Percentiles rank a stretch among this genome's conserved stretches.
Conservation (phyloP, 306 rosid species). For the Leucaena leucocephala region DNA sequence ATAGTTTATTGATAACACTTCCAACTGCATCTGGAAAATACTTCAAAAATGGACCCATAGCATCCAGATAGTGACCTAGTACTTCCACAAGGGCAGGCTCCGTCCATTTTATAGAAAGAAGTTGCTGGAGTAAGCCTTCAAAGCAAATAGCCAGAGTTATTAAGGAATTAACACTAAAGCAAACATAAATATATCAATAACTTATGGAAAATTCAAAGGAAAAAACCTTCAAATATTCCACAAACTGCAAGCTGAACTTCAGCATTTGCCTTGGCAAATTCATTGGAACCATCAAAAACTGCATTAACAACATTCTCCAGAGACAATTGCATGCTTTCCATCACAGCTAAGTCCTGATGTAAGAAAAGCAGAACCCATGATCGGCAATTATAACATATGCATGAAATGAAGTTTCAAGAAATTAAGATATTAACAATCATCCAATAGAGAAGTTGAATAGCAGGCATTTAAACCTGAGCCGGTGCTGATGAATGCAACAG, state of each 20-base stretch:
- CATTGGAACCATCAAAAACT: conserved; percentile 77
- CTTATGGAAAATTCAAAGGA: conserved; percentile 32
- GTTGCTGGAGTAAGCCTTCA: conserved; percentile 84
- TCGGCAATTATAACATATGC: conserved; percentile 22
- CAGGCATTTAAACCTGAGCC: conserved; percentile 64
- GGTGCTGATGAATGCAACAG: conserved; percentile 61
- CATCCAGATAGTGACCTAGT: conserved; percentile 87
- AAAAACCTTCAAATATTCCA: conserved; percentile 81
- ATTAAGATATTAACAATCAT: conserved; percentile 36
- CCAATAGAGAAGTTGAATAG: conserved; percentile 11
- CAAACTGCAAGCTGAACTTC: conserved; percentile 73
- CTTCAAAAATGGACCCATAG: conserved; percentile 90
- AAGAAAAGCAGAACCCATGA: conserved; percentile 32
- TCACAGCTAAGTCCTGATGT: conserved; percentile 74
- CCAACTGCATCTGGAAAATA: conserved; percentile 89
- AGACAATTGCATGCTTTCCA: conserved; percentile 92
- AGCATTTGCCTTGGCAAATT: conserved; percentile 51
- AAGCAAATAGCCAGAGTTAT: conserved; percentile 36
- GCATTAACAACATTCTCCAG: conserved; percentile 77
- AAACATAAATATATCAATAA: conserved; percentile 19
- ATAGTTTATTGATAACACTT: conserved; percentile 83
- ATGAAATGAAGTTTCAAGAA: conserved; percentile 35
- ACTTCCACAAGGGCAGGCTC: conserved; percentile 90
- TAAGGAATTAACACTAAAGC: conserved; percentile 27
- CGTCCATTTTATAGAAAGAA: conserved; percentile 83